Evolutionary conservation across 78 protist species (phyloP), one percentile per base, ranked within the genome.

Genomic region (Trichosphaerium sp.): DNA sequence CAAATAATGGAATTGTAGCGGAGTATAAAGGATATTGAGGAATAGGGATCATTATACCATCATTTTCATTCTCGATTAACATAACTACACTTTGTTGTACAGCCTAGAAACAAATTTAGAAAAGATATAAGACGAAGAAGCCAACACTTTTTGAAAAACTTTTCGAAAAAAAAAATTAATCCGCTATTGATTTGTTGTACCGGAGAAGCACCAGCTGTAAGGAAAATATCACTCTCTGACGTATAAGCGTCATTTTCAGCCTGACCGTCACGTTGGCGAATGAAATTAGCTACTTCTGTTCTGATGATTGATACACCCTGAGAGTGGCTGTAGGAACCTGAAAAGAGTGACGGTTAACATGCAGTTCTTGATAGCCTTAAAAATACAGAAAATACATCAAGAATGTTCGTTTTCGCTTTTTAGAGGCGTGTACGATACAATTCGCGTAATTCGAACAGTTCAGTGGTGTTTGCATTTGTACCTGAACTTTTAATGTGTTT

Each of bases 1-100:
- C n/a, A 48, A 73, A 34, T 18, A 92, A 69, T 7, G 95, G 67
- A 61, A 96, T 55, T 29, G 97, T 44, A 5, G 99, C 99, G 15
- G 95, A 73, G 87, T 98, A 98, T 37, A 98, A 84, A 64, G 99
- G 99, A 70, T 98, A 98, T 85, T 96, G 99, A 41, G 99, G 99
- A 21, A 95, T 92, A 8, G 99, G 99, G 37, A 93, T 86, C 75
- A 97, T 40, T 47, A 92, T 79, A 28, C 94, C 97, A 14, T 71
- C 88, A 40, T 44, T 2, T 31, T 54, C 51, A 52, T 49, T 83
- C 4, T 48, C 35, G 23, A 87, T 84, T 37, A 96, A 47, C 29
- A 62, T 8, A 39, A 71, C 23, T 23, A 89, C 29, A 8, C 82
- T 31, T 2, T 41, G 28, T 57, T 78, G 38, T 1, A 96, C 87